Percentiles rank a stretch among this genome's conserved stretches.
These are phyloP conservation scores for Candida nonsorbophila DNA, from an alignment of 805 yeast species.

Conservation along the genomic window DNA sequence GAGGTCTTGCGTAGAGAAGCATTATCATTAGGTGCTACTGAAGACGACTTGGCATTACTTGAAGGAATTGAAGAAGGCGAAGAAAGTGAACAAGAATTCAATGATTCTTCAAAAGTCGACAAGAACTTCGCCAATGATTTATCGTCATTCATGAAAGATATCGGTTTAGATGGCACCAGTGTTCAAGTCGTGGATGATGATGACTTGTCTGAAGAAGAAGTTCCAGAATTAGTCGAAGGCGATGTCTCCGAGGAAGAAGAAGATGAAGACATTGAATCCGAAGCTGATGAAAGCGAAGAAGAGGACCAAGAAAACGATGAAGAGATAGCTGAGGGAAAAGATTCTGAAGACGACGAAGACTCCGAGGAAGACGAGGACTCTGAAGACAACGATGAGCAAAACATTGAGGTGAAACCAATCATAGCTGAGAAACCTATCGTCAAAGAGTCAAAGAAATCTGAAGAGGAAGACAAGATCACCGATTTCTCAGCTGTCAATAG, in stretches of 20 bases:
- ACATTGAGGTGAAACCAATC: conserved; percentile 6
- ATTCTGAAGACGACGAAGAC: conserved; percentile 21
- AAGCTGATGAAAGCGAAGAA: conserved; percentile 27
- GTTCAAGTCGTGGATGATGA: conserved; percentile 26
- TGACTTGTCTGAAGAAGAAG: conserved; percentile 26
- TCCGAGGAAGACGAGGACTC: conserved; percentile 14
- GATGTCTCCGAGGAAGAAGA: conserved; percentile 36
- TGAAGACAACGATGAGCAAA: conserved; percentile 11
- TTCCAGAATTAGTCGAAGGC: conserved; percentile 17
- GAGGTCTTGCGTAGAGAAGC: conserved; percentile 65
- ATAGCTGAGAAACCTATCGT: conserved; percentile 12
- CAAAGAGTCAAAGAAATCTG: conserved; percentile 3
- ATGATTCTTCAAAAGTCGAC: conserved; percentile 36
- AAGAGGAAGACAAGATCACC: conserved; percentile 22
- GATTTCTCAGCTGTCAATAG: conserved; percentile 47
- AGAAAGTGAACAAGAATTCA: conserved; percentile 49
- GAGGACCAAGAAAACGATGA: conserved; percentile 19
- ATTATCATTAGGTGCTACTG: conserved; percentile 77
- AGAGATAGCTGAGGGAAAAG: conserved; percentile 21
- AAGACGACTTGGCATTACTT: conserved; percentile 67
- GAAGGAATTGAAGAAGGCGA: conserved; percentile 49
- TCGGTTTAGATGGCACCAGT: conserved; percentile 52
- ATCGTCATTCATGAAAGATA: conserved; percentile 54
- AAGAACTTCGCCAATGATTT: conserved; percentile 48
- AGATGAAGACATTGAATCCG: conserved; percentile 28